Base-by-base conservation (phyloP, 2,329 filamentous ascomycete species). In the Colletotrichum tropicale region DNA sequence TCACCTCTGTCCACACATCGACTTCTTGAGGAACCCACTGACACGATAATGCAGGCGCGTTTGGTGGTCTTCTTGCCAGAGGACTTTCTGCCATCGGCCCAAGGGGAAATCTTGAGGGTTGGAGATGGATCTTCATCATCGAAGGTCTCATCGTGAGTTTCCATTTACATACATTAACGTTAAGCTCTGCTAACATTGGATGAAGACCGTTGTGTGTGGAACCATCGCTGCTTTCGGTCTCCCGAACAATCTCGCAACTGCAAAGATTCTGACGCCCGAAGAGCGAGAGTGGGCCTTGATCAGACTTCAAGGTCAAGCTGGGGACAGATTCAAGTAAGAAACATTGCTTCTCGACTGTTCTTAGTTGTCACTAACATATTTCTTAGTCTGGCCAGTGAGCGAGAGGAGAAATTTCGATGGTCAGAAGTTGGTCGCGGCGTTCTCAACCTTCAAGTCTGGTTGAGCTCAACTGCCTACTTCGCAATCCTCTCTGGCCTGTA, bases 81-180 rank as follows among this genome's bases (percentile, higher is more conserved):
- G 92, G 91, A 0, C 84, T 94, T 8, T 89, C 89, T 1, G 87
- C 89, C n/a, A 93, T 94, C 73, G 91, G 88, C 0, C 86, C 87
- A 0, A 82, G 85, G 6, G 90, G 89, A 2, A 88, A 88, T 1
- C 83, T 91, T 6, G 88, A 87, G 75, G 88, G 87, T 5, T 93
- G 91, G 91, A 85, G 91, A 34, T 93, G 90, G 90, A 92, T 93
- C 18, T 90, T 93, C 72, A 88, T 92, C 62, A 87, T 92, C 9
- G 91, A 93, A 78, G 91, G 91, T 0, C 80, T 91, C 24, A 79
- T 90, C 5, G 87, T 89, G 76, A 80, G 86, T 82, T 18, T 24
- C 18, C 15, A 4, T 6, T 3, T 18, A 5, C 13, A 10, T 15
- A 9, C 43, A 8, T 2, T 55, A 8, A 52, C 6, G 6, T 21